Conservation (phyloP, 805 yeast genomes). For the Kluyveromyces aestuarii region DNA sequence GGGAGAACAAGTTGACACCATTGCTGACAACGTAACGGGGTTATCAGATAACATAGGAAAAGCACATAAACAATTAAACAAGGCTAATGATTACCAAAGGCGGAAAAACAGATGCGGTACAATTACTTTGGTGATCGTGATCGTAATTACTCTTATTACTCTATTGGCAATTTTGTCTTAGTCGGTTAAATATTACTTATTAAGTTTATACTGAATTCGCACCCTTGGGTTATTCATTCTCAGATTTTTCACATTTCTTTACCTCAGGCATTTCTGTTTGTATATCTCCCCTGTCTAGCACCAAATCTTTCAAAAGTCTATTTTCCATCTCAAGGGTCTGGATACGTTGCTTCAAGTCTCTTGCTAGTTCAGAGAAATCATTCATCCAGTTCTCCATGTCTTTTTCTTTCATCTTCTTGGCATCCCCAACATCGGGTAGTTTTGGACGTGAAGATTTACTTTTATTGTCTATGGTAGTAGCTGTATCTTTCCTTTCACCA, state of each 20-base stretch:
- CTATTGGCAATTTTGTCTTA: slow-evolving; percentile 39
- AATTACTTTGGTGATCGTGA: slow-evolving; percentile 48
- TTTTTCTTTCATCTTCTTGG: slow-evolving; percentile 72
- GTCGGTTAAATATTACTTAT: not conserved
- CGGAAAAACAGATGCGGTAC: slow-evolving; percentile 67
- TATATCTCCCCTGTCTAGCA: slow-evolving; percentile 64
- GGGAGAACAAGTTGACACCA: slow-evolving; percentile 74
- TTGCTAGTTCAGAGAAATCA: slow-evolving; percentile 62
- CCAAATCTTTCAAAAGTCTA: slow-evolving; percentile 69
- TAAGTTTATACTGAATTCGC: not conserved
- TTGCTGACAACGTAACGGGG: slow-evolving; percentile 68
- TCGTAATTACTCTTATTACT: slow-evolving; percentile 48
- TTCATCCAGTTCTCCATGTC: slow-evolving; percentile 74
- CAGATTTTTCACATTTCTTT: slow-evolving; percentile 23
- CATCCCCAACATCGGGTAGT: not conserved
- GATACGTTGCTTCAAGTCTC: slow-evolving; percentile 59
- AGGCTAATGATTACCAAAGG: slow-evolving; percentile 70
- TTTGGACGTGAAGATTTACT: not conserved
- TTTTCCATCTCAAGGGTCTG: slow-evolving; percentile 91
- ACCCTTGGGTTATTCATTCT: not conserved
- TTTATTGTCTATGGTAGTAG: not conserved
- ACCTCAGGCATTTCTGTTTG: slow-evolving; percentile 45
- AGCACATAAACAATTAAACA: slow-evolving; percentile 60
- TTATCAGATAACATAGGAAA: slow-evolving; percentile 55
- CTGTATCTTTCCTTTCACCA: not conserved